phyloP scores from a whole-genome alignment of 225 moss, liverwort and hornwort species.

The Marchantia paleacea region DNA sequence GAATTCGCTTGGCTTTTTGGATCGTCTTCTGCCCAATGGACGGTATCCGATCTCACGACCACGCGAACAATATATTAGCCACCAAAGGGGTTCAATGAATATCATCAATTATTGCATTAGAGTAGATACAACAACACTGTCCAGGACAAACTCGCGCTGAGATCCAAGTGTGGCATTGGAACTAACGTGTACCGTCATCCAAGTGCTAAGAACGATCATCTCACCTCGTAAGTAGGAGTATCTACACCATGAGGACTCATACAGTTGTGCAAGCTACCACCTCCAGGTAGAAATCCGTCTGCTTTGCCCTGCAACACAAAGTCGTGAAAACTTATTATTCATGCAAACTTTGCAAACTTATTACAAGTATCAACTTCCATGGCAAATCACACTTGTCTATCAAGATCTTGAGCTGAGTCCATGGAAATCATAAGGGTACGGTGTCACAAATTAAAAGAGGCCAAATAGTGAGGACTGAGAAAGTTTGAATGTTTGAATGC shows the following conservation, averaged over 20 bases:
- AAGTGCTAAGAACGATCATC: background rate
- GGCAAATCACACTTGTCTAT: background rate
- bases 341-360: background rate
- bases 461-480: background rate
- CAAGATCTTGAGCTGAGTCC: background rate
- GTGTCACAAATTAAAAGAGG: no score
- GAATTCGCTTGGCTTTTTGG: constrained; percentile 19
- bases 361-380: background rate
- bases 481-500: no score
- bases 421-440: no score
- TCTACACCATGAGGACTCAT: constrained; percentile 98
- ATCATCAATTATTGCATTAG: no score
- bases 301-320: constrained; percentile 72
- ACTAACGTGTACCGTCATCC: no score
- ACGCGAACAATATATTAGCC: background rate
- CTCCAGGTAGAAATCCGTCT: constrained; percentile 81
- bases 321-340: background rate
- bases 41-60: constrained; percentile 26
- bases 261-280: constrained; percentile 91
- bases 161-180: no score
- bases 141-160: background rate
- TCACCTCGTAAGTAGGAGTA: constrained; percentile 88
- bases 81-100: no score
- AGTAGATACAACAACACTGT: background rate
- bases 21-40: constrained; percentile 27